Evolutionary conservation across 2,329 filamentous ascomycete species (phyloP).

Genomic region (Hypoxylon sp.): DNA sequence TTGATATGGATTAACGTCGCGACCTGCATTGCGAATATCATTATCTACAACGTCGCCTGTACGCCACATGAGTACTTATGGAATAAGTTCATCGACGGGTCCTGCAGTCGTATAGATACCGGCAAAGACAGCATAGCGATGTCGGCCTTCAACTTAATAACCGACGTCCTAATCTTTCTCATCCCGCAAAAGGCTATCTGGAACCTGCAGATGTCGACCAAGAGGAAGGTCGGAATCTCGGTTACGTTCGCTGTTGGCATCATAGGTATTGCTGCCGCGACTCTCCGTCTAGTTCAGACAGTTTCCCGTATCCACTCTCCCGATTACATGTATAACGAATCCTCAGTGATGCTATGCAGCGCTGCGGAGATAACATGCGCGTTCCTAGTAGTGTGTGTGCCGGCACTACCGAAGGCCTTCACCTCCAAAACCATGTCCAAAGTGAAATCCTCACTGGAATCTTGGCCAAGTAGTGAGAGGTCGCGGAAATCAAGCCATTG

Average conservation of each 20-base stretch:
- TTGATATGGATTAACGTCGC: background rate
- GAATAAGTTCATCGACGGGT: background rate
- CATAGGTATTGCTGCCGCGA: background rate
- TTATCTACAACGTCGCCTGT: background rate
- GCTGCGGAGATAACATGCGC: background rate
- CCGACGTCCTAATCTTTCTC: background rate
- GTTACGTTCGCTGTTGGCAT: conserved; percentile 1
- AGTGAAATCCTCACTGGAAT: background rate
- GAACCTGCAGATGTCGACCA: background rate
- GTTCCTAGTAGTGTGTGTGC: conserved; percentile 3
- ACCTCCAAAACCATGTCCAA: background rate
- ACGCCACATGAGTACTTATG: background rate
- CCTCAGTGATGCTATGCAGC: background rate
- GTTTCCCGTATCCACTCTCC: background rate
- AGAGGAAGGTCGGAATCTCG: background rate
- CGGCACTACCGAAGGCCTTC: conserved; percentile 6
- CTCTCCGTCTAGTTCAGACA: background rate
- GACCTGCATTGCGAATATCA: background rate
- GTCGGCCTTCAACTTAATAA: background rate
- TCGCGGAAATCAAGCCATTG: background rate
- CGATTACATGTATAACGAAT: background rate
- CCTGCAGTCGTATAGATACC: background rate
- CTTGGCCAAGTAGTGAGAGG: background rate
- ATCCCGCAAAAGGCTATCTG: background rate
- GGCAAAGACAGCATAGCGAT: background rate